Base-by-base conservation (phyloP, 2,329 filamentous ascomycete species). In the Botrytis elliptica region DNA sequence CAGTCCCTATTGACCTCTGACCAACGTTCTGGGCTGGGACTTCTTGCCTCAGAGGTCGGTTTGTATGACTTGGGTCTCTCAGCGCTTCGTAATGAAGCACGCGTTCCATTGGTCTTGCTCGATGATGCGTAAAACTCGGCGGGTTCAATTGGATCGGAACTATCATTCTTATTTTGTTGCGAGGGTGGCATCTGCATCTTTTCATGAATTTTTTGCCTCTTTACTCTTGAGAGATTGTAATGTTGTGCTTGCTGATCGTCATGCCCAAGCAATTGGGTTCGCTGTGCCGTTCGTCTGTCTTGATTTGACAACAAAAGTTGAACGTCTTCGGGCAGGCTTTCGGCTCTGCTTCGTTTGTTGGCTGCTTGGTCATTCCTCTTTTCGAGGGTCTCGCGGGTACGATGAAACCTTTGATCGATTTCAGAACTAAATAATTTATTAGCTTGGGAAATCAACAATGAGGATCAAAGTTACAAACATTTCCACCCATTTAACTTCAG, bases 1-100 rank as follows among this genome's bases (percentile, higher is more conserved):
- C 89, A 91, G 4, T 81, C 81, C 10, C 83, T 83, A 75, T 91
- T 83, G 40, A 82, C 75, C 10, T 79, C 77, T 2, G 88, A 88
- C 89, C 89, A 91, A 22, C 81, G 78, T 57, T 81, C 79, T 33
- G 77, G 77, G 57, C 71, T 77, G 12, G 77, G 78, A 18, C 72
- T 65, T 67, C 62, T 73, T 55, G 60, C 63, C 55, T 71, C 73
- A 4, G 40, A 46, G 33, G 33, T 36, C 59, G 25, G n/a, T 52
- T 73, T 60, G 36, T 57, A 49, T 60, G 52, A 44, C 36, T 49
- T 40, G 20, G 46, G 16, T 40, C 33, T 65, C 18, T 42, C 65
- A 66, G 60, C 20, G 18, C 71, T 55, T 73, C 75, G 72, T 57
- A 71, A 49, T n/a, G 76, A 77, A 3, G 75, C 73, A 44, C 75